Conservation (phyloP, 306 rosid genomes). For the Inga laurina region DNA sequence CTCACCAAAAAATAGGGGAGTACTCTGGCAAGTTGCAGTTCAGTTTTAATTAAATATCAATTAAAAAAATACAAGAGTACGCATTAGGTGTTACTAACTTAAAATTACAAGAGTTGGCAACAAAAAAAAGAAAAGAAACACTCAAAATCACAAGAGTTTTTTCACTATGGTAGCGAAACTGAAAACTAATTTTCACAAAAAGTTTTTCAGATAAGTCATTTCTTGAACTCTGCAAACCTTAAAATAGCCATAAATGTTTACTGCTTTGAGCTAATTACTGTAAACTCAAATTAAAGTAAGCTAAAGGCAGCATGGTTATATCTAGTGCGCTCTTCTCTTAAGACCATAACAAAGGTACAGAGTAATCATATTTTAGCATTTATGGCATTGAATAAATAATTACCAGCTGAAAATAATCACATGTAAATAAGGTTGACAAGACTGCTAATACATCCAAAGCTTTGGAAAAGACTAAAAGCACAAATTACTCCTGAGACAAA, state of each 20-base stretch:
- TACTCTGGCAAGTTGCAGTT: not conserved
- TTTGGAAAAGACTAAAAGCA: not conserved
- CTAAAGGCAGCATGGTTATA: not conserved
- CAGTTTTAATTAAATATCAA: not conserved
- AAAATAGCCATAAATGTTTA: not conserved
- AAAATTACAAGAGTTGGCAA: not conserved
- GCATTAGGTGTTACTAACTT: not conserved
- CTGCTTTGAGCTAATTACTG: not conserved
- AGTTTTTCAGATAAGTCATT: not conserved
- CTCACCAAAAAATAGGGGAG: not conserved
- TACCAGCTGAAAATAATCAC: not conserved
- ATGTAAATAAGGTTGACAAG: not conserved
- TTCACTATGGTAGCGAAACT: not conserved
- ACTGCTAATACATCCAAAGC: not conserved
- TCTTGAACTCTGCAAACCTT: not conserved
- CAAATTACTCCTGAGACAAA: not conserved
- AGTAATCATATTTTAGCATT: not conserved
- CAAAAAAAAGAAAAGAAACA: no score
- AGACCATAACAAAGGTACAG: not conserved
- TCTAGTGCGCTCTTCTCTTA: not conserved
- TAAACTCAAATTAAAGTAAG: not conserved
- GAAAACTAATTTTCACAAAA: not conserved
- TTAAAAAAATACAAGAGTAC: not conserved
- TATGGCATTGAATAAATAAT: not conserved
- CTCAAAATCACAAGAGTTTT: not conserved